Evolutionary conservation across 2,329 filamentous ascomycete genomes (phyloP).

Genomic region (Ascocoryne sarcoides): DNA sequence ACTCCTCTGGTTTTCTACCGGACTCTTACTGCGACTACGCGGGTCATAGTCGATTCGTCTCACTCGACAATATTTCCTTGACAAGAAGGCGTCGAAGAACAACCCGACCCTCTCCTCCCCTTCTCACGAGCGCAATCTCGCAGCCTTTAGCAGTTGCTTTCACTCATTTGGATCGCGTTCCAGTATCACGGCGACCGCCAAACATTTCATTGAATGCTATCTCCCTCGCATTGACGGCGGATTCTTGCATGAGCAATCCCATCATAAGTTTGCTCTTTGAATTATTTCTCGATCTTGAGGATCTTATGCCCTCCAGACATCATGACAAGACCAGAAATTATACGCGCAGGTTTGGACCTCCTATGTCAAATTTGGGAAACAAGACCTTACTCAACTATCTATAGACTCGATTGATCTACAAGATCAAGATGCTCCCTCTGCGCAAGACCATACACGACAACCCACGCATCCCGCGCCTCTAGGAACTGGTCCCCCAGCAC

Average conservation of each 20-base stretch:
- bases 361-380: too few species aligned
- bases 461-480: slow-evolving; percentile 40
- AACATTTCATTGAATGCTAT: slow-evolving; percentile 9
- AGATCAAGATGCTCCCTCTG: slow-evolving; percentile 71
- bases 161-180: slow-evolving; percentile 10
- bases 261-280: slow-evolving; percentile 4
- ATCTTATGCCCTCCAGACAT: slow-evolving; percentile 18
- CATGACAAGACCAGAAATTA: slow-evolving; percentile 48
- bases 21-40: slow-evolving; percentile 14
- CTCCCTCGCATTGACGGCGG: slow-evolving; percentile 9
- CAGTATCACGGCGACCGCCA: background rate
- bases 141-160: slow-evolving; percentile 7
- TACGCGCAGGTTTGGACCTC: slow-evolving; percentile 42
- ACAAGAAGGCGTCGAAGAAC: background rate
- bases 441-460: slow-evolving; percentile 66
- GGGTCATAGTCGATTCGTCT: slow-evolving; percentile 15
- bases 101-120: slow-evolving; percentile 5
- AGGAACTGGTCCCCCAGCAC: slow-evolving; percentile 42
- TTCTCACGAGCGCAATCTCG: slow-evolving; percentile 8
- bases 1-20: slow-evolving; percentile 3
- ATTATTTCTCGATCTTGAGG: slow-evolving; percentile 2
- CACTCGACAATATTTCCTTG: slow-evolving; percentile 1
- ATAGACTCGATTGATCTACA: slow-evolving; percentile 93
- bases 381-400: too few species aligned
- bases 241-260: slow-evolving; percentile 14